Percentiles rank a stretch among this genome's conserved stretches.
Evolutionary conservation across 495 filamentous ascomycete species (phyloP).

Genomic region (Penicillium paxilli): DNA sequence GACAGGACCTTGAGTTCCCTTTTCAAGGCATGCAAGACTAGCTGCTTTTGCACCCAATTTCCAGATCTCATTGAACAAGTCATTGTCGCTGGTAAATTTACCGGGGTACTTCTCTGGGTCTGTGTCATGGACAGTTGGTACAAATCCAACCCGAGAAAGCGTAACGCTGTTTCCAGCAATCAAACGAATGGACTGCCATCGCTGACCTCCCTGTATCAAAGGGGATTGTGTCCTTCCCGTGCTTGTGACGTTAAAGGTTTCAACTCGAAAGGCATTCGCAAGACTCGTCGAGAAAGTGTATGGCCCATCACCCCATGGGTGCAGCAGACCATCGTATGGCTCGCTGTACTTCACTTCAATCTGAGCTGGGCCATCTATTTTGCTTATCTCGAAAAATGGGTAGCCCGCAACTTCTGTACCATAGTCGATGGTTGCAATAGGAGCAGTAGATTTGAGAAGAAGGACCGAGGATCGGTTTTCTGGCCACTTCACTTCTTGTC

Average conservation of each 20-base stretch:
- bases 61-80: slow-evolving; percentile 3
- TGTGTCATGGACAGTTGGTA: background rate
- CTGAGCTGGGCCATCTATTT: background rate
- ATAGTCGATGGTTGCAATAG: slow-evolving; percentile 9
- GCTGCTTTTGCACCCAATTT: slow-evolving; percentile 4
- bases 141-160: background rate
- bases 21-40: slow-evolving; percentile 4
- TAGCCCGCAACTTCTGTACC: slow-evolving; percentile 7
- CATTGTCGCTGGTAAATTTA: background rate
- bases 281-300: slow-evolving; percentile 2
- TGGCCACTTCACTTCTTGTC: background rate
- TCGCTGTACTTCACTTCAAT: slow-evolving; percentile 16
- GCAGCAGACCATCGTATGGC: background rate
- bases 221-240: background rate
- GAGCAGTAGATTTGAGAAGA: background rate
- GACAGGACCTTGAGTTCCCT: background rate
- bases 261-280: slow-evolving; percentile 3
- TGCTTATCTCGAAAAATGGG: slow-evolving; percentile 1
- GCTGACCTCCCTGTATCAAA: slow-evolving; percentile 8
- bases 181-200: slow-evolving; percentile 6
- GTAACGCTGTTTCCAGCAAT: background rate
- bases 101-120: background rate
- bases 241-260: slow-evolving; percentile 9
- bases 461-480: background rate
- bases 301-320: slow-evolving; percentile 6